Percentiles rank a stretch among this genome's conserved stretches.
Conservation (phyloP, 768 basidiomycete genomes). For the Leccinellum rugosiceps region DNA sequence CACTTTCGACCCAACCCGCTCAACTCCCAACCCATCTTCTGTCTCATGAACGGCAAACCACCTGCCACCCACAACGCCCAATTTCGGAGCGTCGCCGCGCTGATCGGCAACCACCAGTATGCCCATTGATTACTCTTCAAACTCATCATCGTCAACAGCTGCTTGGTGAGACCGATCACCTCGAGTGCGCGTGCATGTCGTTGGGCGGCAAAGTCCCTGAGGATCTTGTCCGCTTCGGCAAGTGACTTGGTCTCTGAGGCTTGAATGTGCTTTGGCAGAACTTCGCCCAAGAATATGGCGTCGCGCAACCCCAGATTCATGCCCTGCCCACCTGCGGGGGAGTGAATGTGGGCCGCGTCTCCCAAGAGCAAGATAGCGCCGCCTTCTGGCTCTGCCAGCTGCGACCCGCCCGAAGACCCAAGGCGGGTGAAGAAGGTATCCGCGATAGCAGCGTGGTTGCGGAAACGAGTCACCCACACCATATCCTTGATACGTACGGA, state of each 20-base stretch:
- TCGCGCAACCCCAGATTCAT: background rate
- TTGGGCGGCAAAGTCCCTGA: background rate
- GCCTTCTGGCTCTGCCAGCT: conserved; percentile 6
- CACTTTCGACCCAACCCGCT: conserved; percentile 27
- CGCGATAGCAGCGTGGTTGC: conserved; percentile 44
- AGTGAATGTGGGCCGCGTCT: background rate
- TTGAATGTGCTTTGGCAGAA: background rate
- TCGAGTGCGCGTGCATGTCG: background rate
- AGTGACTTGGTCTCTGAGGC: background rate
- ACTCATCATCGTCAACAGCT: conserved; percentile 24
- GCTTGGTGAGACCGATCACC: background rate
- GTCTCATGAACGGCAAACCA: conserved; percentile 18
- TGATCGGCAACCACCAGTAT: conserved; percentile 30
- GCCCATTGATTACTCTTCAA: conserved; percentile 9
- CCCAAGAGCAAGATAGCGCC: background rate
- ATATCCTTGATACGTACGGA: conserved; percentile 36
- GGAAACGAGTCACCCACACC: conserved; percentile 48
- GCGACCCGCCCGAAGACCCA: background rate
- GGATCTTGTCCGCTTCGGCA: background rate
- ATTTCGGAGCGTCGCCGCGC: conserved; percentile 2
- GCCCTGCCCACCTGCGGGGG: background rate
- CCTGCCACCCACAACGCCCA: background rate
- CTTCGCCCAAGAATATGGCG: background rate
- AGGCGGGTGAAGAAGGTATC: conserved; percentile 38
- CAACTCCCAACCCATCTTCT: conserved; percentile 22